Evolutionary conservation across 495 filamentous ascomycete species (phyloP).

Genomic region (Xylaria longipes): DNA sequence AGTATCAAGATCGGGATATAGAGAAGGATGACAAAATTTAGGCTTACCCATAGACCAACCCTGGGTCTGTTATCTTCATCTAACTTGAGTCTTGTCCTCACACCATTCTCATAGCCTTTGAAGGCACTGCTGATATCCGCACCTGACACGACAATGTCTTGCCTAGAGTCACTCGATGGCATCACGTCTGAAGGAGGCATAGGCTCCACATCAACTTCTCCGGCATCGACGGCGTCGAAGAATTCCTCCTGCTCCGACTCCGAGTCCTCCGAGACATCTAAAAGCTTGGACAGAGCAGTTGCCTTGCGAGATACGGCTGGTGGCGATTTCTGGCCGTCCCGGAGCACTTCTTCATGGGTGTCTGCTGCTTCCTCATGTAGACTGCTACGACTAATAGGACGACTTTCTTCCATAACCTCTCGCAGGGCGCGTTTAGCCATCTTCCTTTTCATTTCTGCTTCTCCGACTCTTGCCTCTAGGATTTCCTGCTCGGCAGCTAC

Average conservation of each 20-base stretch:
- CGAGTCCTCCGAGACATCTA: constrained; percentile 71
- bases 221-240: constrained; percentile 95
- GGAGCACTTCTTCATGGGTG: constrained; percentile 36
- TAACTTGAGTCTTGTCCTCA: constrained; percentile 79
- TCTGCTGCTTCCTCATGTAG: constrained; percentile 40
- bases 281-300: constrained; percentile 65
- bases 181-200: constrained; percentile 54
- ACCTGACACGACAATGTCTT: constrained; percentile 53
- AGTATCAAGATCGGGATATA: background rate
- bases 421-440: constrained; percentile 88
- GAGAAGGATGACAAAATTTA: background rate
- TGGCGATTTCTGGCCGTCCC: constrained; percentile 52
- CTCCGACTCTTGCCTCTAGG: constrained; percentile 83
- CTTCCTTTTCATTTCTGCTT: constrained; percentile 88
- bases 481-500: constrained; percentile 93
- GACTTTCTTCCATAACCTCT: constrained; percentile 70
- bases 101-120: constrained; percentile 87
- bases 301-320: constrained; percentile 55
- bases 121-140: constrained; percentile 76
- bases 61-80: constrained; percentile 92
- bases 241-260: constrained; percentile 93
- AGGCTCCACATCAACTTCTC: constrained; percentile 78
- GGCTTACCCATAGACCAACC: constrained; percentile 91
- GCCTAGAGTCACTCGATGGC: constrained; percentile 48
- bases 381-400: constrained; percentile 47